phyloP scores from a whole-genome alignment of 2,329 filamentous ascomycete species.

The Tolypocladium cylindrosporum region DNA sequence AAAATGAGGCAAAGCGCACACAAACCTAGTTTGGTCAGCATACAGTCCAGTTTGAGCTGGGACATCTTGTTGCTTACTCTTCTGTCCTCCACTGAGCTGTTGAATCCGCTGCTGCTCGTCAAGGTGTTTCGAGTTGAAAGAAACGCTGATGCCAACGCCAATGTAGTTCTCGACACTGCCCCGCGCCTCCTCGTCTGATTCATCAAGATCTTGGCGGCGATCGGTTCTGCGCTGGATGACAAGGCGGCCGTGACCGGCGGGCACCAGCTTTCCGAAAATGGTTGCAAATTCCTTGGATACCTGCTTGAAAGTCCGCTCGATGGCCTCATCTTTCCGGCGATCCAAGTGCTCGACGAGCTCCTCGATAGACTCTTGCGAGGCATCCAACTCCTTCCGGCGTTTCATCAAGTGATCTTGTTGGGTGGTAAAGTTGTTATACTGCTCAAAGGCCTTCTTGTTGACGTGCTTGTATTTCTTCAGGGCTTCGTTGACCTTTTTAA shows the following conservation, averaged over 20 bases:
- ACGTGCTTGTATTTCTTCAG: conserved; percentile 96
- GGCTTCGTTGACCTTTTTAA: conserved; percentile 85
- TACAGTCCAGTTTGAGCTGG: background rate
- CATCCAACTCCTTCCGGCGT: conserved; percentile 78
- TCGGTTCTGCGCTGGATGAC: conserved; percentile 90
- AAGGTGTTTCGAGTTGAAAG: conserved; percentile 91
- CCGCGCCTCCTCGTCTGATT: conserved; percentile 59
- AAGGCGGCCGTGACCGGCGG: conserved; percentile 80
- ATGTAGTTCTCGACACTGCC: conserved; percentile 86
- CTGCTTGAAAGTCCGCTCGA: conserved; percentile 97
- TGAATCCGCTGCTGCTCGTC: conserved; percentile 98
- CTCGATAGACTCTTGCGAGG: conserved; percentile 77
- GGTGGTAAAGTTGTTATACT: conserved; percentile 94
- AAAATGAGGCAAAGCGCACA: conserved; percentile 97
- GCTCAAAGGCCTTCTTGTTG: conserved; percentile 99
- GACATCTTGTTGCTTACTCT: conserved; percentile 54
- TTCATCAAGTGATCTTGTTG: conserved; percentile 81
- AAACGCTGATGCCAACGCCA: conserved; percentile 92
- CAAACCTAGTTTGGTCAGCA: conserved; percentile 48
- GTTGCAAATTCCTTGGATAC: conserved; percentile 87
- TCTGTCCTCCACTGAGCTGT: conserved; percentile 93
- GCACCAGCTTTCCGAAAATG: conserved; percentile 92
- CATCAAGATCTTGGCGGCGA: conserved; percentile 45
- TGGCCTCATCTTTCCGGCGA: conserved; percentile 93
- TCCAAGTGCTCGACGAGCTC: conserved; percentile 89